Evolutionary conservation across 768 basidiomycete genomes (phyloP), one percentile per base, ranked within the genome.

Genomic region (Tulasnella sp.): DNA sequence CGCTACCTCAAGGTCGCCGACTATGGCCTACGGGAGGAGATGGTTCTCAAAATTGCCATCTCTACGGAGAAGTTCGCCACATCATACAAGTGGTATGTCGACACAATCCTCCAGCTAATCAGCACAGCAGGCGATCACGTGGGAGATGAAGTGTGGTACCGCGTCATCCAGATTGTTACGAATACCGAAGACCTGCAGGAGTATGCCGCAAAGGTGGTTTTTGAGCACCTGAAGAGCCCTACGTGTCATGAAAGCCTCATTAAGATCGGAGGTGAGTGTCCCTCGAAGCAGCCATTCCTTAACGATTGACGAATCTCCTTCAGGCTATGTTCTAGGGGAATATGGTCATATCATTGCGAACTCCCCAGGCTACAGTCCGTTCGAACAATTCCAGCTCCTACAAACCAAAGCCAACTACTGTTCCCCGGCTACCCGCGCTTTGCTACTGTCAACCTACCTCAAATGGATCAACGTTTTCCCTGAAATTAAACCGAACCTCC

Each of bases 391-490:
- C 69, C 86, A 87, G 62, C 74, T 85, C 2, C 72, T 98, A 5
- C 93, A 99, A 69, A 81, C 89, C 6, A 98, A 97, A 68, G 93
- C 92, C 12, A 91, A 94, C 67, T 87, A 90, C 66, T 96, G 93
- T 66, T 78, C 86, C 35, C 91, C 93, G 4, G 73, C 92, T 29
- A 98, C 96, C 6, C 81, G 94, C 32, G 85, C 93, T 0, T 75
- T 99, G 29, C 79, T 99, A 25, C 75, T 99, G 34, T 94, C 96
- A 9, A 97, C 96, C 0, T 99, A 99, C 68, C 84, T 97, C 73
- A 99, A 99, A 78, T 98, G 94, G 94, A 91, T 96, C 62, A 99
- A 99, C 67, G 88, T 99, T 57, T 99, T 98, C 70, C 96, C 96
- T 17, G 96, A 99, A 69, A 96, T 99, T 71, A 96, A 93, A 64